Percentiles rank a stretch among this genome's conserved stretches.
Conservation (phyloP, 129 eudicot genomes). For the Artemisia argyi region DNA sequence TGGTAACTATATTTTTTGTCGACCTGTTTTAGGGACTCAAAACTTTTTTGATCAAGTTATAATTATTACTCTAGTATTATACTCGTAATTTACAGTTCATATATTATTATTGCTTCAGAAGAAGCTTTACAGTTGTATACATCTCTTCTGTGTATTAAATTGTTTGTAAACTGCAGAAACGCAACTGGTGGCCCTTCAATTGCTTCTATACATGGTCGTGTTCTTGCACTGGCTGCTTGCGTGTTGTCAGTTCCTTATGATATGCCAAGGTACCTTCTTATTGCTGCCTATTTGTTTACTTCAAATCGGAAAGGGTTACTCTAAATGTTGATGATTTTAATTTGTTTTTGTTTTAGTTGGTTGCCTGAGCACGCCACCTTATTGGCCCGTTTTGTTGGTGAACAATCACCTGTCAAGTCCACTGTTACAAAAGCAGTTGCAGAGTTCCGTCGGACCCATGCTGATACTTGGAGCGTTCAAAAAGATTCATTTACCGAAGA, state of each 20-base stretch:
- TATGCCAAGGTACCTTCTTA: conserved; percentile 79
- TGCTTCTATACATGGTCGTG: conserved; percentile 75
- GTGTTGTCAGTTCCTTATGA: conserved; percentile 94
- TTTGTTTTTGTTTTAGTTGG: conserved; percentile 66
- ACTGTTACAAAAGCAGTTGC: conserved; percentile 99
- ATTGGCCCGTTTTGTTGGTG: conserved; percentile 87
- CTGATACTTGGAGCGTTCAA: conserved; percentile 96
- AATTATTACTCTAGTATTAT: not conserved
- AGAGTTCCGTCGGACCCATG: conserved; percentile 98
- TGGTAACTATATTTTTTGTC: too few species aligned
- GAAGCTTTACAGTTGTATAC: not conserved
- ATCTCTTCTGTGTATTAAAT: too few species aligned
- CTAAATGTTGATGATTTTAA: not conserved
- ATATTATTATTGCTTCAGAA: too few species aligned
- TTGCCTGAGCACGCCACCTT: conserved; percentile 96
- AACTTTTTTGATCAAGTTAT: not conserved
- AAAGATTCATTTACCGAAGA: conserved; percentile 94
- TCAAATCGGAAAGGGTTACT: too few species aligned
- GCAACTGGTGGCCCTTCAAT: conserved; percentile 52
- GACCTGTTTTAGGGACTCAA: not conserved
- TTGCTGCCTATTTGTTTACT: not conserved
- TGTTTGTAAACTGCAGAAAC: conserved; percentile 38
- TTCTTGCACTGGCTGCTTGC: conserved; percentile 93
- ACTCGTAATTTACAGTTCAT: not conserved
- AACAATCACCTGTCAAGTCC: conserved; percentile 89